phyloP scores from a whole-genome alignment of 1,284 basidiomycete species.

The Ceratobasidium sp. region DNA sequence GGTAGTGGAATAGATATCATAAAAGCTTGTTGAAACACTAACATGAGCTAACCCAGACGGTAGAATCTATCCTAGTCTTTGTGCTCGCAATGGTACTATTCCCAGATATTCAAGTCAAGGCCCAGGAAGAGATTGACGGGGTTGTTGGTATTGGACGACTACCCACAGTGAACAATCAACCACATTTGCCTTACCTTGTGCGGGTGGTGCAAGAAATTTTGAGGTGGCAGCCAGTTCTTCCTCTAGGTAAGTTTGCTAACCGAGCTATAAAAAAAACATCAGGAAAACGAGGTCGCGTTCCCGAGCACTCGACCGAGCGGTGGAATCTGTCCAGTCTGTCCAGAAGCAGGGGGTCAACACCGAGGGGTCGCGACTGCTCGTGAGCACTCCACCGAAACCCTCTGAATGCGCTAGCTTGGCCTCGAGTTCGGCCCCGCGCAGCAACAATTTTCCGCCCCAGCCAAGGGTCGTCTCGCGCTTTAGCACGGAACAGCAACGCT shows the following conservation, averaged over 20 bases:
- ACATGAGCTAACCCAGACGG: not conserved
- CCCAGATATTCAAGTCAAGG: slow-evolving; percentile 39
- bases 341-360: no score
- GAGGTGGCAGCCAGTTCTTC: slow-evolving; percentile 33
- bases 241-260: slow-evolving; percentile 8
- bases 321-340: no score
- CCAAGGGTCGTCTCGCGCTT: no score
- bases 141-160: slow-evolving; percentile 34
- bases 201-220: slow-evolving; percentile 34
- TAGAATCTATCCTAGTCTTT: slow-evolving; percentile 17
- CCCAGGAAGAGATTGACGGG: no score
- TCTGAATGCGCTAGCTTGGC: no score
- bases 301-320: no score
- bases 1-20: not conserved
- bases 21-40: not conserved
- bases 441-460: no score
- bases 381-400: no score
- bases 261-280: not conserved
- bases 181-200: slow-evolving; percentile 37
- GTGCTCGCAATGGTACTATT: slow-evolving; percentile 29
- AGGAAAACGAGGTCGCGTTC: no score
- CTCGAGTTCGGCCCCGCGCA: no score
- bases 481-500: no score
- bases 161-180: slow-evolving; percentile 32
- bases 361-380: no score